Evolutionary conservation across 805 yeast species (phyloP), one percentile per base, ranked within the genome.

Genomic region (Yamadazyma nakazawae): DNA sequence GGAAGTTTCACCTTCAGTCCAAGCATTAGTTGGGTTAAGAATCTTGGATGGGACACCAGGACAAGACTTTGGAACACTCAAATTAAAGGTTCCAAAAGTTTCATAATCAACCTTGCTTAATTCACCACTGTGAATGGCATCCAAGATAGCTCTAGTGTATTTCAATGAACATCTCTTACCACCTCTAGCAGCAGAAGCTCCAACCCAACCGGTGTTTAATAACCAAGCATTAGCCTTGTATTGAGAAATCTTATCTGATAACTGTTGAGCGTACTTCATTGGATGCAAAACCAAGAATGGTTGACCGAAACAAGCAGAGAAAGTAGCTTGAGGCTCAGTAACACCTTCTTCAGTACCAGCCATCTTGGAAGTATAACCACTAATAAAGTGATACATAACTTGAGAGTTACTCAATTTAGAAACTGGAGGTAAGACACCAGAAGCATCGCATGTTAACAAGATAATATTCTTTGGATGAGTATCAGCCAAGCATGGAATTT

Each of bases 281-380:
- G 99, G 99, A 73, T 92, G 99, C 69, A 92, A 78, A 31, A 92
- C 97, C 73, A 92, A 78, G 86, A 92, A 92, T 54, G 99, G 99
- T 78, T 92, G 98, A 65, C 98, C 99, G 69, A 91, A 92, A 78
- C 99, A 92, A 45, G 99, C 96, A 52, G 96, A 88, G 82, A 92
- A 92, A 16, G 97, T 89, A 47, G 97, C 96, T 71, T 88, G 90
- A 52, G 99, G 98, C 75, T 92, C 97, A 53, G 97, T 91, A 56
- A 92, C 88, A 72, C 99, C 99, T 69, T 88, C 95, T 75, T 92
- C 99, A 45, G 99, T 92, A 69, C 98, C 98, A 52, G 99, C 97
- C 96, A 92, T 92, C 82, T 94, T 92, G 47, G 98, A 92, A 52
- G 99, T 92, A 81, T 92, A 92, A 62, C 99, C 99, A 54, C 96